Conservation (phyloP, 495 filamentous ascomycete genomes). For the Astrothelium subdiscretum region DNA sequence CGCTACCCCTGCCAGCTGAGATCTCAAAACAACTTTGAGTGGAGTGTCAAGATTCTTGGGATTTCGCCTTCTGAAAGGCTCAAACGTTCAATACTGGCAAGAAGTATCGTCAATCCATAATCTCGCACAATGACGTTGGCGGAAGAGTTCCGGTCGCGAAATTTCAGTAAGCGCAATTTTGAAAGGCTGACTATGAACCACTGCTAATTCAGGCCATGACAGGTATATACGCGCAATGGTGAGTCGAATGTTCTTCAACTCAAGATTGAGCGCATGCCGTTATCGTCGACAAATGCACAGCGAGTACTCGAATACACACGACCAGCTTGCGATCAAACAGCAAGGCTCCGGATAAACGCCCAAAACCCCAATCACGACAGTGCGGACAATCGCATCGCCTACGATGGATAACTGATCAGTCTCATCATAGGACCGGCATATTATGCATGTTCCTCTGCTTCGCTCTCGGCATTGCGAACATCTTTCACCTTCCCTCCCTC, state of each 20-base stretch:
- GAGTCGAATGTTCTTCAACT: constrained; percentile 27
- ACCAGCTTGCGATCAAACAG: not conserved
- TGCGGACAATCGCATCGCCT: not conserved
- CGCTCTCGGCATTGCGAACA: constrained; percentile 86
- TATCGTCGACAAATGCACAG: not conserved
- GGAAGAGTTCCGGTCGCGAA: constrained; percentile 82
- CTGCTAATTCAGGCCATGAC: constrained; percentile 19
- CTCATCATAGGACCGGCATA: constrained; percentile 67
- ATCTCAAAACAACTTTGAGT: not conserved
- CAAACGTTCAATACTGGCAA: not conserved
- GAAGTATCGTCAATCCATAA: not conserved
- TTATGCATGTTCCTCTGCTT: constrained; percentile 91
- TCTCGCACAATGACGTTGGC: constrained; percentile 34
- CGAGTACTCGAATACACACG: no score
- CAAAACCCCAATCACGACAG: not conserved
- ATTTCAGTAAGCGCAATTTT: constrained; percentile 72
- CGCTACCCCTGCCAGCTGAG: not conserved
- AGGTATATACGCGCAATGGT: constrained; percentile 99
- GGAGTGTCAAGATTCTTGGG: not conserved
- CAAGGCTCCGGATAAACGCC: not conserved
- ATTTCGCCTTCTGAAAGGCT: not conserved
- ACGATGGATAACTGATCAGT: not conserved
- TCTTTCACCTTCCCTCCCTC: constrained; percentile 53
- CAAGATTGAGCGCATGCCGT: not conserved
- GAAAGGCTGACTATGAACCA: constrained; percentile 7